Percentiles rank a stretch among this genome's conserved stretches.
phyloP scores from a whole-genome alignment of 192 early-diverging fungal species.

The Linnemannia zychae region DNA sequence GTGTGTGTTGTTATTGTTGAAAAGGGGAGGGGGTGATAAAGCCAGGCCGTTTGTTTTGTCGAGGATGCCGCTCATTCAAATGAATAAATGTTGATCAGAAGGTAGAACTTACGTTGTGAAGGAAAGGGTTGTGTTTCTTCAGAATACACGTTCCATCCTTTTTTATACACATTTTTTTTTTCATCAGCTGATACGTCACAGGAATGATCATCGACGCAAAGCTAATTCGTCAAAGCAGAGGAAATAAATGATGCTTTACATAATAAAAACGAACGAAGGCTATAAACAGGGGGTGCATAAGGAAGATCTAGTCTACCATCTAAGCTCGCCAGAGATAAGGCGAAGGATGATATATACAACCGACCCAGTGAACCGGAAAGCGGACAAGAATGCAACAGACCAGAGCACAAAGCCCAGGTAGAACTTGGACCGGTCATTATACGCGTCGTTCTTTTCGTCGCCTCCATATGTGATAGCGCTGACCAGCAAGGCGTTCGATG shows the following conservation, averaged over 20 bases:
- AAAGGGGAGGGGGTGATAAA: neutral
- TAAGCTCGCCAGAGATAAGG: conserved; percentile 57
- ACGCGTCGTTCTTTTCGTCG: conserved; percentile 41
- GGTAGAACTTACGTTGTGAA: conserved; percentile 4
- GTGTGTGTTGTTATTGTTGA: neutral
- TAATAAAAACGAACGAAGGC: neutral
- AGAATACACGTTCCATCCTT: neutral
- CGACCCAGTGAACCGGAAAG: conserved; percentile 81
- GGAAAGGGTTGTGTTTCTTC: neutral
- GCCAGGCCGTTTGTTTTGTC: neutral
- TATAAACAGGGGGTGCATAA: neutral
- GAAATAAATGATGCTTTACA: neutral
- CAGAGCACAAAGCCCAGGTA: conserved; percentile 91
- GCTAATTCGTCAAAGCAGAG: neutral
- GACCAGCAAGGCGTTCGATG: conserved; percentile 82
- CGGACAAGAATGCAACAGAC: conserved; percentile 80
- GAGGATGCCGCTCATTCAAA: neutral
- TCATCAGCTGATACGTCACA: neutral
- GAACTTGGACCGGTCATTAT: conserved; percentile 53
- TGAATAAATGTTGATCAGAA: neutral
- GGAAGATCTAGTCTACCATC: conserved; percentile 21
- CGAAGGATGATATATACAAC: conserved; percentile 74
- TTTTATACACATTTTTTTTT: neutral
- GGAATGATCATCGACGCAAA: neutral
- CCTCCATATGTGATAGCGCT: conserved; percentile 74